These are phyloP conservation scores for Skeletonema potamos DNA, from an alignment of 108 stramenopile genomes.

Conservation along the genomic window DNA sequence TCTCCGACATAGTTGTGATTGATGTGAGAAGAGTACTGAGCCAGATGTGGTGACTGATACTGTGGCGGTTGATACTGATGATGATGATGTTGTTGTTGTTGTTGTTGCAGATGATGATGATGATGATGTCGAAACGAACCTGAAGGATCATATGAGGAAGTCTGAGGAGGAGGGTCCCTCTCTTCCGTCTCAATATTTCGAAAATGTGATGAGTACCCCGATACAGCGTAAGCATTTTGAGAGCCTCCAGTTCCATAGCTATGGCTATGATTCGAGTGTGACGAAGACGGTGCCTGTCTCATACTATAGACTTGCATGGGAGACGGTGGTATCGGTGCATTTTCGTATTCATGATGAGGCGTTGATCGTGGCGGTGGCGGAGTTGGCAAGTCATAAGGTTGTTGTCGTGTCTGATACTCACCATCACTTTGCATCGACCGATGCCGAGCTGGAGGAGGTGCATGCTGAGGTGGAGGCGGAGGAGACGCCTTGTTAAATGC, in stretches of 20 bases:
- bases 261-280: not conserved
- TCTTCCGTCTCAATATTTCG: not conserved
- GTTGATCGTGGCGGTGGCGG: not conserved
- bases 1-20: not conserved
- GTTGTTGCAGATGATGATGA: not conserved
- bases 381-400: not conserved
- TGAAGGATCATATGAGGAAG: not conserved
- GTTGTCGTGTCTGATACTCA: not conserved
- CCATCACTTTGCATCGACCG: not conserved
- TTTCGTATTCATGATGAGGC: not conserved
- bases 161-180: conserved; percentile 1
- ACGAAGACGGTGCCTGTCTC: not conserved
- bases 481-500: not conserved
- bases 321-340: conserved; percentile 7
- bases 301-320: conserved; percentile 9
- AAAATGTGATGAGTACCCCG: not conserved
- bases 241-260: not conserved
- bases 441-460: not conserved
- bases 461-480: conserved; percentile 6
- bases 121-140: not conserved
- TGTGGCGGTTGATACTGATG: not conserved
- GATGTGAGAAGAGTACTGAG: not conserved
- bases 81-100: no score
- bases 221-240: not conserved
- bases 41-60: not conserved